Evolutionary conservation across 75 land plant genomes (phyloP).

Genomic region (Azolla pinnata): DNA sequence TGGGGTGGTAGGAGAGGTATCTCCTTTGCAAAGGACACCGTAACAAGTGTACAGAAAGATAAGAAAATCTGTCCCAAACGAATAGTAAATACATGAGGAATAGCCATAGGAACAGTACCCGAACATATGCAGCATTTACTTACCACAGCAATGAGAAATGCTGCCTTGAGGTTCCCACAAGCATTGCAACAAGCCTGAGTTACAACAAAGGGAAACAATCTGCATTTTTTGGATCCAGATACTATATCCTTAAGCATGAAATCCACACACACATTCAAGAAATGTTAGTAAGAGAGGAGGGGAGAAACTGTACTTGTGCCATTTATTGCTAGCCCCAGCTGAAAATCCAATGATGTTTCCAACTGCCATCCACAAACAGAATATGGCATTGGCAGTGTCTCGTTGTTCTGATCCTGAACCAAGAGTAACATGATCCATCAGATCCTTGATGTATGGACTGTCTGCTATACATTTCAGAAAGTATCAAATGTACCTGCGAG

Average conservation of each 20-base stretch:
- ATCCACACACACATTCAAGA: neutral
- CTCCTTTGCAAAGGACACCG: conserved; percentile 70
- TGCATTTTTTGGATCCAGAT: conserved; percentile 14
- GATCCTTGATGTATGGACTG: neutral
- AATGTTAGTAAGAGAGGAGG: too few species aligned
- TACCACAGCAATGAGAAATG: conserved; percentile 89
- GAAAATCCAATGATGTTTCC: conserved; percentile 96
- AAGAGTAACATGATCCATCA: too few species aligned
- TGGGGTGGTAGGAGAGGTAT: conserved; percentile 30
- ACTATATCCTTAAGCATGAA: neutral
- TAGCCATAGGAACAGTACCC: neutral
- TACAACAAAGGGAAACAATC: conserved; percentile 81
- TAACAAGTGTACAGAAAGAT: conserved; percentile 58
- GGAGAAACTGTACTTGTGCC: conserved; percentile 75
- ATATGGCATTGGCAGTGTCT: conserved; percentile 80
- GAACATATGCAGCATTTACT: conserved; percentile 8
- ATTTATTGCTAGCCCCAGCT: conserved; percentile 82
- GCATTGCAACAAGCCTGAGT: conserved; percentile 86
- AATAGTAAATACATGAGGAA: conserved; percentile 1
- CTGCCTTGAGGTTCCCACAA: conserved; percentile 96
- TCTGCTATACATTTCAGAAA: neutral
- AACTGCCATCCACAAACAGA: conserved; percentile 92
- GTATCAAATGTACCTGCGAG: conserved; percentile 53
- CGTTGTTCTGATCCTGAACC: conserved; percentile 67
- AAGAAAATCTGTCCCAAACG: conserved; percentile 53